Evolutionary conservation across 148 eudicot species (phyloP).

Genomic region (Vaccinium vitisidaea): DNA sequence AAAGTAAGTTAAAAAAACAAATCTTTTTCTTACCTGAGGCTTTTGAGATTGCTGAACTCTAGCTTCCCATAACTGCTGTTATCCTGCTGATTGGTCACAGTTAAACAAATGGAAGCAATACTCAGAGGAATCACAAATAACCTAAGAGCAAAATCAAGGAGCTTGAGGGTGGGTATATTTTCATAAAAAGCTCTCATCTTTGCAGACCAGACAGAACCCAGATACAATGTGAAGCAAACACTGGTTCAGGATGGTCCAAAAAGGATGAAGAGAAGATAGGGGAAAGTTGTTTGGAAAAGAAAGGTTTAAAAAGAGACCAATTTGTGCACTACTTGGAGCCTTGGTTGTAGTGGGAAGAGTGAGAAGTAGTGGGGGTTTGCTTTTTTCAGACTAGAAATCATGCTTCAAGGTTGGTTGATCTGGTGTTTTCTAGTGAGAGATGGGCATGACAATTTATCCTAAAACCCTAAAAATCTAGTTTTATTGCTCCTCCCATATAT

Average conservation of each 20-base stretch:
- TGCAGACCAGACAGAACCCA: not conserved
- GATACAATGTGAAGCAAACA: not conserved
- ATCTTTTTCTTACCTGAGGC: slow-evolving; percentile 52
- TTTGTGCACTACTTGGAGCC: not conserved
- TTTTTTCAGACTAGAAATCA: slow-evolving; percentile 18
- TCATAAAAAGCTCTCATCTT: slow-evolving; percentile 32
- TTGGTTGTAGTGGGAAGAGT: slow-evolving; percentile 26
- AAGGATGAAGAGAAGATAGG: not conserved
- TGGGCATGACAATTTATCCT: not conserved
- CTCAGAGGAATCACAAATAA: slow-evolving; percentile 60
- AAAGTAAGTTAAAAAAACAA: not conserved
- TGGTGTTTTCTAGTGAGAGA: not conserved
- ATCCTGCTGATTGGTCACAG: slow-evolving; percentile 61
- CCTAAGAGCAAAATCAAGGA: slow-evolving; percentile 65
- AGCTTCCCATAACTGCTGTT: slow-evolving; percentile 61
- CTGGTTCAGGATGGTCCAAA: not conserved
- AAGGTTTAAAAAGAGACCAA: not conserved
- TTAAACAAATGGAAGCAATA: slow-evolving; percentile 62
- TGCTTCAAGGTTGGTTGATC: slow-evolving; percentile 19
- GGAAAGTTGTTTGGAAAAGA: not conserved
- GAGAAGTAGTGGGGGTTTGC: slow-evolving; percentile 25
- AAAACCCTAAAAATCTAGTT: not conserved
- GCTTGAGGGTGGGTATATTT: slow-evolving; percentile 28
- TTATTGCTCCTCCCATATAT: too few species aligned
- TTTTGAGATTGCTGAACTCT: slow-evolving; percentile 51